phyloP scores from a whole-genome alignment of 225 moss, liverwort and hornwort species.

The Pseudisothecium myosuroides region DNA sequence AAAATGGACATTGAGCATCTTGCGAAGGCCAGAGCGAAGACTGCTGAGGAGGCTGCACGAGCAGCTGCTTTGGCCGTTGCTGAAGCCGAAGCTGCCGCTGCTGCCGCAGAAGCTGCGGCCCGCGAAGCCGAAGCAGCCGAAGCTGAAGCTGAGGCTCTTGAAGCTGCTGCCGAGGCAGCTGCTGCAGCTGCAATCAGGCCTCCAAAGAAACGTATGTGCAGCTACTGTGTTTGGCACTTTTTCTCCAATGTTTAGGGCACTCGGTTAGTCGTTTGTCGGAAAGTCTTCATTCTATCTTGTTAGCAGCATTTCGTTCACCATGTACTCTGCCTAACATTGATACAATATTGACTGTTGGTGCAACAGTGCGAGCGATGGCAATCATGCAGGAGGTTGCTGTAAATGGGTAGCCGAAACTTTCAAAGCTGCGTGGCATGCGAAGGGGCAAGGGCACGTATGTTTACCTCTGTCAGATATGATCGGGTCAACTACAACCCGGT shows the following conservation, averaged over 20 bases:
- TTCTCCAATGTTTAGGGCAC: not conserved
- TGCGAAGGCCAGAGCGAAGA: conserved; percentile 74
- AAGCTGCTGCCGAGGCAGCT: conserved; percentile 95
- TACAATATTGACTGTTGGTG: not conserved
- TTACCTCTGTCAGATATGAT: conserved; percentile 6
- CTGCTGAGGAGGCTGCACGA: conserved; percentile 94
- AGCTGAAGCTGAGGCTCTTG: conserved; percentile 91
- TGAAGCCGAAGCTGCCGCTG: conserved; percentile 93
- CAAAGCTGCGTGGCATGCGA: conserved; percentile 2
- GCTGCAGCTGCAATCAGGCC: conserved; percentile 73
- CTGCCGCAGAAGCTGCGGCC: conserved; percentile 91
- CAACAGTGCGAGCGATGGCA: conserved; percentile 52
- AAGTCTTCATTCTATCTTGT: not conserved
- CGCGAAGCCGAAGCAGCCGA: conserved; percentile 92
- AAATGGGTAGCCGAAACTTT: conserved; percentile 28
- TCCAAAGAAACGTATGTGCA: conserved; percentile 69
- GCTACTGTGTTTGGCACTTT: not conserved
- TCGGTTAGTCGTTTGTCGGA: not conserved
- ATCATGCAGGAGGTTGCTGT: conserved; percentile 55
- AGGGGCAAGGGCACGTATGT: not conserved
- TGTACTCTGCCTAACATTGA: not conserved
- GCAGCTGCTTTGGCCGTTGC: conserved; percentile 94
- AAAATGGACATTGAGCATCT: conserved; percentile 75
- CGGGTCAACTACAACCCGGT: conserved; percentile 17
- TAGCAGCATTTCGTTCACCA: not conserved